These are phyloP conservation scores for Arthrobotrys sphaeroides DNA, from an alignment of 2,329 filamentous ascomycete genomes.

Conservation along the genomic window DNA sequence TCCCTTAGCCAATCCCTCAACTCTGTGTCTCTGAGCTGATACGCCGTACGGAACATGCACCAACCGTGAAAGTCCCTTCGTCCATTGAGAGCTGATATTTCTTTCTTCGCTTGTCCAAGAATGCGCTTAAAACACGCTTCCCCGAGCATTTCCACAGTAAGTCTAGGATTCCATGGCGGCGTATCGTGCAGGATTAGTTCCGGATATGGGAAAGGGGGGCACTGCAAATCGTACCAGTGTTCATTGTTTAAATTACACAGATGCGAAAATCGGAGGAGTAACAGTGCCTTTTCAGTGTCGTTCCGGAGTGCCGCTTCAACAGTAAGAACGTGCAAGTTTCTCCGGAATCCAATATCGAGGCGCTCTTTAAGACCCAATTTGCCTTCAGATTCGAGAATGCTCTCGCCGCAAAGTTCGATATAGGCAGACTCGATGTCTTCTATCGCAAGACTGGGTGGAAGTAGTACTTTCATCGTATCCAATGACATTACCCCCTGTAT, in stretches of 20 bases:
- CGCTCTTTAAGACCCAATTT: neutral
- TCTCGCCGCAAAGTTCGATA: neutral
- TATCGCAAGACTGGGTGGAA: neutral
- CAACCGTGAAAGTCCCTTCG: too few relatives aligned
- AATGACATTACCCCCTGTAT: neutral
- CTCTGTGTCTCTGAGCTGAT: too few relatives aligned
- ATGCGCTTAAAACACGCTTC: too few relatives aligned
- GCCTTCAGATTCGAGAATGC: neutral
- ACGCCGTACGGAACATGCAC: too few relatives aligned
- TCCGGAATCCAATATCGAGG: neutral
- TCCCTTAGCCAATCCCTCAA: too few relatives aligned
- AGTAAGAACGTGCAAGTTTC: neutral
- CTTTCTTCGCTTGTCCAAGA: too few relatives aligned
- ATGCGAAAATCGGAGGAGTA: neutral
- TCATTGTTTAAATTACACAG: too few relatives aligned
- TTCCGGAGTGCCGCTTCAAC: neutral
- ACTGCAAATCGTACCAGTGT: neutral
- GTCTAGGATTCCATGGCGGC: too few relatives aligned
- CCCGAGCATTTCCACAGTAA: too few relatives aligned
- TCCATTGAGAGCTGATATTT: too few relatives aligned
- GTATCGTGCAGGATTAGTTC: too few relatives aligned
- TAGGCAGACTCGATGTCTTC: neutral
- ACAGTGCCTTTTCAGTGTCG: neutral
- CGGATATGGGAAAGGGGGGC: too few relatives aligned
- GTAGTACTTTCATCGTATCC: neutral